Percentiles rank a stretch among this genome's conserved stretches.
Conservation (phyloP, 108 stramenopile species). For the Discostella pseudostelligera region DNA sequence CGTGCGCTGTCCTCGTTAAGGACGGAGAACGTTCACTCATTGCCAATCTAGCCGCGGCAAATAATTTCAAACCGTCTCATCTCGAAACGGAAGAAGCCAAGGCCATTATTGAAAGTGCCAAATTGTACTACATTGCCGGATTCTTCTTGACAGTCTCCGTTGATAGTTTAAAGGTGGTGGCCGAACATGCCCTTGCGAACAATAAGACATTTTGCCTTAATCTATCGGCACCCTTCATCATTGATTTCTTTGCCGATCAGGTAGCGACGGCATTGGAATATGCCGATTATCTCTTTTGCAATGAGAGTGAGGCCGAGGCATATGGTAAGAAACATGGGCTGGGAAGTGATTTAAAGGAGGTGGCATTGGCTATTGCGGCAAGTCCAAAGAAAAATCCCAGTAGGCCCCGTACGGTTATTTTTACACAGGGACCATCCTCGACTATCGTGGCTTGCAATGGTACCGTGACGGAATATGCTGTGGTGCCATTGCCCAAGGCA, state of each 20-base stretch:
- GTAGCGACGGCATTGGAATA: constrained; percentile 91
- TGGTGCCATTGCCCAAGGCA: constrained; percentile 84
- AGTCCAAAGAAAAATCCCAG: constrained; percentile 85
- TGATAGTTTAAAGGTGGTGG: constrained; percentile 85
- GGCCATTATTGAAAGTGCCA: constrained; percentile 85
- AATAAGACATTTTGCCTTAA: constrained; percentile 96
- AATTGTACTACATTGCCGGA: constrained; percentile 94
- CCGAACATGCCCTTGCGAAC: constrained; percentile 87
- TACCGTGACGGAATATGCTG: constrained; percentile 84
- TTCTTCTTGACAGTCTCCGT: constrained; percentile 99
- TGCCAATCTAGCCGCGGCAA: constrained; percentile 98
- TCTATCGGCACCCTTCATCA: constrained; percentile 98
- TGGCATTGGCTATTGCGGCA: constrained; percentile 88
- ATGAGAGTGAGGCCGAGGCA: constrained; percentile 97
- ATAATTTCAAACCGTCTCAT: constrained; percentile 95
- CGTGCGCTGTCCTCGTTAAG: constrained; percentile 97
- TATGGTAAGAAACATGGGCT: constrained; percentile 94
- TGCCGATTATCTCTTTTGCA: constrained; percentile 97
- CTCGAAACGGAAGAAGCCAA: constrained; percentile 90
- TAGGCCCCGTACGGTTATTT: constrained; percentile 89
- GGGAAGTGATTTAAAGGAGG: constrained; percentile 88
- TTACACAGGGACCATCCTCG: constrained; percentile 95
- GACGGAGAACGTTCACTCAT: constrained; percentile 93
- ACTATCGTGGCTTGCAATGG: constrained; percentile 95
- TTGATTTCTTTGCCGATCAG: constrained; percentile 97